phyloP scores from a whole-genome alignment of 2,329 filamentous ascomycete genomes.

The Hypomyces rosellus region DNA sequence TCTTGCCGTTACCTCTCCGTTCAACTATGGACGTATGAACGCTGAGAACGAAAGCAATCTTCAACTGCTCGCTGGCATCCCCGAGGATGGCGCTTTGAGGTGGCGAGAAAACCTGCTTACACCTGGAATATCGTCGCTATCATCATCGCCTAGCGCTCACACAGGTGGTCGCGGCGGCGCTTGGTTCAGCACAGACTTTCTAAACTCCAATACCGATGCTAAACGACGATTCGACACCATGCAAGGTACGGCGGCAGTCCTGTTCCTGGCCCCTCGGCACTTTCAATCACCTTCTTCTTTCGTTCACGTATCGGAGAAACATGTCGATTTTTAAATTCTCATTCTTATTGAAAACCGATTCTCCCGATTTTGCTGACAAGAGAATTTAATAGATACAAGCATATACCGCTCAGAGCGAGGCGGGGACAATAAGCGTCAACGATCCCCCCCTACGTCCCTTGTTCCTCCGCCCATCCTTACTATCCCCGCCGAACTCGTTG shows the following conservation, averaged over 20 bases:
- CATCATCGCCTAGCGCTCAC: not conserved
- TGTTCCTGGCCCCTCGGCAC: no score
- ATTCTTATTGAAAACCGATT: no score
- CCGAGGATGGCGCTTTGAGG: constrained; percentile 14
- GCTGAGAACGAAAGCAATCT: constrained; percentile 31
- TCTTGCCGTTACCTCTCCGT: constrained; percentile 14
- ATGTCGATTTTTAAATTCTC: no score
- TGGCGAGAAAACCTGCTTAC: constrained; percentile 4
- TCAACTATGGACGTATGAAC: constrained; percentile 28
- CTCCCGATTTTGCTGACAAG: no score
- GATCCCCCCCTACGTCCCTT: not conserved
- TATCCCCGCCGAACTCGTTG: constrained; percentile 70
- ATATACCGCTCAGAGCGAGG: no score
- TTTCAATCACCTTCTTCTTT: no score
- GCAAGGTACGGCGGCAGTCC: not conserved
- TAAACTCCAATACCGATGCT: no score
- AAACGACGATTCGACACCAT: constrained; percentile 3
- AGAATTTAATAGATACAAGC: no score
- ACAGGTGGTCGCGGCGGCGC: not conserved
- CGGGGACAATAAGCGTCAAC: no score
- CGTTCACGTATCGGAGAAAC: no score
- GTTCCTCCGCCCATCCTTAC: constrained; percentile 34
- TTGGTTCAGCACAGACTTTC: no score
- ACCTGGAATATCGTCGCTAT: not conserved
- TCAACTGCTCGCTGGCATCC: constrained; percentile 22